phyloP scores from a whole-genome alignment of 768 basidiomycete species.

The Tulasnella sp. region DNA sequence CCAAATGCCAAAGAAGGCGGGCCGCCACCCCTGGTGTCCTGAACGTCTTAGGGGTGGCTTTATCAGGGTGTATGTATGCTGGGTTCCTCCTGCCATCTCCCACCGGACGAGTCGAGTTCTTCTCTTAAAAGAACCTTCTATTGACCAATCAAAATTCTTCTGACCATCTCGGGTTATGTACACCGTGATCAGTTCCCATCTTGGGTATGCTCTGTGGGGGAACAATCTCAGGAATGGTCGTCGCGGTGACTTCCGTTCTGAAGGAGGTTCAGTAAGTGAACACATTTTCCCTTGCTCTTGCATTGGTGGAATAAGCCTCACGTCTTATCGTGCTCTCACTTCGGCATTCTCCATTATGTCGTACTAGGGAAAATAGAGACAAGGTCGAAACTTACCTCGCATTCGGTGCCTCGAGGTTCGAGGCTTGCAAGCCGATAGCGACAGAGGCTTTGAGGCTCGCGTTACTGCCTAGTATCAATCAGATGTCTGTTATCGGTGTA shows the following conservation, averaged over 20 bases:
- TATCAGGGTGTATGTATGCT: not conserved
- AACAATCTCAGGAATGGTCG: slow-evolving; percentile 62
- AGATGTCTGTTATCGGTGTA: slow-evolving; percentile 51
- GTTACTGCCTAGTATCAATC: slow-evolving; percentile 68
- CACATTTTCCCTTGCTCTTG: not conserved
- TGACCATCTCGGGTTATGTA: too few relatives aligned
- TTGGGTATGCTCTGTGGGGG: slow-evolving; percentile 79
- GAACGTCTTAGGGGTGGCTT: not conserved
- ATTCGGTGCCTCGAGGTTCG: slow-evolving; percentile 71
- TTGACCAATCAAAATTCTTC: too few relatives aligned
- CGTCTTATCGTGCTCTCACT: not conserved
- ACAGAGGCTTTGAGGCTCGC: slow-evolving; percentile 68
- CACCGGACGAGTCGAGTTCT: too few relatives aligned
- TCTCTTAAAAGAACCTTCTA: too few relatives aligned
- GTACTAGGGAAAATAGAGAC: slow-evolving; percentile 60
- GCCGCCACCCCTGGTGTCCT: not conserved
- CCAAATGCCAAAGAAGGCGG: too few relatives aligned
- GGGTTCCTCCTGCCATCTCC: not conserved
- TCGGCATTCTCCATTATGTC: not conserved
- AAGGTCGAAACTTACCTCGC: slow-evolving; percentile 79
- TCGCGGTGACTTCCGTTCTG: slow-evolving; percentile 56
- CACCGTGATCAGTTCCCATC: slow-evolving; percentile 54
- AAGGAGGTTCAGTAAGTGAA: slow-evolving; percentile 56
- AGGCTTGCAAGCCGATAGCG: slow-evolving; percentile 70
- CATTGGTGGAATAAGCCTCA: not conserved